Evolutionary conservation across 805 yeast species (phyloP), one percentile per base, ranked within the genome.

Genomic region (Candida koratica): DNA sequence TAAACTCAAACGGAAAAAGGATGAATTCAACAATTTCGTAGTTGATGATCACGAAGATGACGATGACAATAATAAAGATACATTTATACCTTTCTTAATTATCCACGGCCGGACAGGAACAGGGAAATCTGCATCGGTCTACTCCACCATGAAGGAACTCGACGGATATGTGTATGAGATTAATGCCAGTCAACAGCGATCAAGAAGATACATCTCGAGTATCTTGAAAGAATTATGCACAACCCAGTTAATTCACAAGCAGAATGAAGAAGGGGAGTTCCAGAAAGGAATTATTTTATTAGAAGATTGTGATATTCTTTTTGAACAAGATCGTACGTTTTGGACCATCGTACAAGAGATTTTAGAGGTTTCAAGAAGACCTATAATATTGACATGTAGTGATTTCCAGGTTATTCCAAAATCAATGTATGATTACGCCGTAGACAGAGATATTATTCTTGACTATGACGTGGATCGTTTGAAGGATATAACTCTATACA

Each of bases 271-370:
- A 3, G 42, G 48, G 11, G 49, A 49, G 14, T 72, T 71, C 34
- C 77, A 71, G 41, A 70, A 76, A 40, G 88, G 90, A 6, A 62
- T 87, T 5, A 79, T 93, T 4, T 57, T 93, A 22, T 67, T 90
- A 39, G 96, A 89, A 47, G 96, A 90, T 49, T 89, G 84, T 26
- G 96, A 90, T 53, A 65, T 85, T 8, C 55, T 89, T 13, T 86
- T 82, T 49, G 86, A 77, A 36, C 77, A 74, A 20, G 97, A 93
- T 49, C 76, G 73, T 38, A 77, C 78, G 2, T 89, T 90, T 52
- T 93, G 97, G 96, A 51, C 68, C 1, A 77, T 81, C 2, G 68
- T 87, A 2, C 74, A 72, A 30, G 80, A 76, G 32, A 67, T 85
- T 10, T 56, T 87, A 25, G 65, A 67, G 24, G 69, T 73, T 12